Percentiles rank a stretch among this genome's conserved stretches.
Conservation (phyloP, 2,329 filamentous ascomycete species). For the Colletotrichum gigasporum region DNA sequence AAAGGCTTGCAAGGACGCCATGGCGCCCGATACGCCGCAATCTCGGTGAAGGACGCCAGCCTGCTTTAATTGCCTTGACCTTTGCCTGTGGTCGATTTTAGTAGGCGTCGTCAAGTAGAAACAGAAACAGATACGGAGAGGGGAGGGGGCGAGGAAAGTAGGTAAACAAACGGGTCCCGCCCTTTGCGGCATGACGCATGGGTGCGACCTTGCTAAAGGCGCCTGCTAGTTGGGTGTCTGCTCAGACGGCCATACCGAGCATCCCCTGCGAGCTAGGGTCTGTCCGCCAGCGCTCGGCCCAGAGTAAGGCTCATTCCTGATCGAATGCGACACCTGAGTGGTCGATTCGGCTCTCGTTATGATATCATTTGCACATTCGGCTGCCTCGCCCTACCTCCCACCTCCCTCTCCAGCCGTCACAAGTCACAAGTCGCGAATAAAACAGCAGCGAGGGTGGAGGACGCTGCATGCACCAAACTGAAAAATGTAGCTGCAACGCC, state of each 20-base stretch:
- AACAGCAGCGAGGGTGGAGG: background rate
- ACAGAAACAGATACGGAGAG: too few relatives aligned
- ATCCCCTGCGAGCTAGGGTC: background rate
- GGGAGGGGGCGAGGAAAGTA: too few relatives aligned
- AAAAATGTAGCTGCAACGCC: background rate
- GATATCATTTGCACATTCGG: constrained; percentile 15
- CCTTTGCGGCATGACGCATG: too few relatives aligned
- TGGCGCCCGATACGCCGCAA: too few relatives aligned
- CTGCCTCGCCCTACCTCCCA: constrained; percentile 8
- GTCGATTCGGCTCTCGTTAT: background rate
- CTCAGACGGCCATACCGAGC: too few relatives aligned
- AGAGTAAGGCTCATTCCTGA: background rate
- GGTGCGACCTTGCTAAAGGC: too few relatives aligned
- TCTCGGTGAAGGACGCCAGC: too few relatives aligned
- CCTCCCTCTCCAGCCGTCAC: background rate
- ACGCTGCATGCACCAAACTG: background rate
- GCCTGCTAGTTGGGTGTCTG: too few relatives aligned
- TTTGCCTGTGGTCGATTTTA: too few relatives aligned
- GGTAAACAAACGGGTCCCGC: too few relatives aligned
- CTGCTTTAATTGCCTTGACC: too few relatives aligned
- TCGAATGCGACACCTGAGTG: background rate
- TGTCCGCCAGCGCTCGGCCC: constrained; percentile 1
- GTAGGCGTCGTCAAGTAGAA: too few relatives aligned
- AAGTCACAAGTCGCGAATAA: background rate
- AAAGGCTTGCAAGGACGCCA: background rate